These are phyloP conservation scores for Alternaria rosae DNA, from an alignment of 2,329 filamentous ascomycete genomes.

Conservation along the genomic window DNA sequence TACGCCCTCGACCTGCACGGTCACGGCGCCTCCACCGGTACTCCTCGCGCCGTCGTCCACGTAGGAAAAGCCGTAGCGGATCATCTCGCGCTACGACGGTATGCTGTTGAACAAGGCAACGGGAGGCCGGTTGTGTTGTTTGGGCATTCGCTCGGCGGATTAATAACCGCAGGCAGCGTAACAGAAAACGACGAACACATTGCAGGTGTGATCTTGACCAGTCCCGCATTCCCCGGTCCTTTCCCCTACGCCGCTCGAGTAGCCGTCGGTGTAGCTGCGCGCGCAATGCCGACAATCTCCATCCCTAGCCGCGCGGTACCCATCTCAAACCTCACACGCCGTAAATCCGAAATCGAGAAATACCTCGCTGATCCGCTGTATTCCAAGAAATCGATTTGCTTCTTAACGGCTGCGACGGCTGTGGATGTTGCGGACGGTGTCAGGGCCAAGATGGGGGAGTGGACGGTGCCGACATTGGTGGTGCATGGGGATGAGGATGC, in stretches of 20 bases:
- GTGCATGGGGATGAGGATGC: constrained; percentile 12
- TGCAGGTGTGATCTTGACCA: background rate
- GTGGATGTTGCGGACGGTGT: constrained; percentile 6
- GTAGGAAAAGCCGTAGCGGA: background rate
- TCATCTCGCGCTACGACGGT: background rate
- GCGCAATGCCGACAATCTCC: background rate
- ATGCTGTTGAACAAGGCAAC: background rate
- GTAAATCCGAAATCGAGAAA: background rate
- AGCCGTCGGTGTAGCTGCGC: background rate
- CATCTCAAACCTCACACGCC: background rate
- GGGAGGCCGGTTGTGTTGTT: background rate
- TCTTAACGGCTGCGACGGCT: constrained; percentile 10
- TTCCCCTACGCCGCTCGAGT: background rate
- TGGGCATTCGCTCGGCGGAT: background rate
- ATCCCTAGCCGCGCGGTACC: background rate
- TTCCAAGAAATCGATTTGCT: constrained; percentile 3
- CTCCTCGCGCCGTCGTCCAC: background rate
- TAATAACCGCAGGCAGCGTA: background rate
- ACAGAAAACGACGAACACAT: background rate
- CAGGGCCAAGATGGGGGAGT: background rate
- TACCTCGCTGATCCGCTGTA: background rate
- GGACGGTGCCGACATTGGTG: constrained; percentile 11
- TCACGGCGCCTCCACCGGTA: background rate
- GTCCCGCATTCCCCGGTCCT: background rate
- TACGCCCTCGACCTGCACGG: background rate